Base-by-base conservation (phyloP, 2,329 filamentous ascomycete species). In the Fusarium floridanum region DNA sequence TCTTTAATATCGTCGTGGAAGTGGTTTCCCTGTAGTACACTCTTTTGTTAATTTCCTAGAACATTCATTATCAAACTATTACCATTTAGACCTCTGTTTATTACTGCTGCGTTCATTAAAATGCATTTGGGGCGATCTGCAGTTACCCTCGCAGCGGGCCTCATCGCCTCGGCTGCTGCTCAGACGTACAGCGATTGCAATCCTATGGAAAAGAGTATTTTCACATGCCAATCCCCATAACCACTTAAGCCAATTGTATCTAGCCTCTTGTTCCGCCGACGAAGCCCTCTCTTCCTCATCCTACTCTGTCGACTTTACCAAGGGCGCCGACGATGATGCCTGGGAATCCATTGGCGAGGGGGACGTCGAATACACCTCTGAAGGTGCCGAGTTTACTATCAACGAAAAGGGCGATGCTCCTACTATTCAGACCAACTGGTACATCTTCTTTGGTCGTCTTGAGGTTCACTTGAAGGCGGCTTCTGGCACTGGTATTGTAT, bases 391-490 rank as follows among this genome's bases (percentile, higher is more conserved):
- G 37, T 78, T 83, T 78, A 89, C 90, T 69, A 94, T 94, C 80
- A 88, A 86, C 1, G 82, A 89, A 12, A 84, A 87, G 57, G 84
- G 84, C 5, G 88, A 91, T 50, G 86, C 85, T 29, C 89, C 91
- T 4, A 90, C 90, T 3, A 93, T 94, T 80, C 88, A 88, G 79
- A 87, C 87, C 20, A 87, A 92, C 74, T 95, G 92, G 88, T 95
- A 95, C 84, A 93, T 96, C 81, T 95, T 96, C 91, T 96, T 95
- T 77, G 94, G 94, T 48, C 90, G 90, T 73, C 90, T 94, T 68
- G 91, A 94, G 57, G 89, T 92, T 60, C 88, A 88, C 20, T 85
- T 95, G 83, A 92, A 93, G 81, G 89, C 93, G 11, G 92, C 94
- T 7, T 88, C 92, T 0, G 94, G 94, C 6, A 88, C 87, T 2